phyloP scores from a whole-genome alignment of 2,329 filamentous ascomycete species.

The Polytolypa hystricis region DNA sequence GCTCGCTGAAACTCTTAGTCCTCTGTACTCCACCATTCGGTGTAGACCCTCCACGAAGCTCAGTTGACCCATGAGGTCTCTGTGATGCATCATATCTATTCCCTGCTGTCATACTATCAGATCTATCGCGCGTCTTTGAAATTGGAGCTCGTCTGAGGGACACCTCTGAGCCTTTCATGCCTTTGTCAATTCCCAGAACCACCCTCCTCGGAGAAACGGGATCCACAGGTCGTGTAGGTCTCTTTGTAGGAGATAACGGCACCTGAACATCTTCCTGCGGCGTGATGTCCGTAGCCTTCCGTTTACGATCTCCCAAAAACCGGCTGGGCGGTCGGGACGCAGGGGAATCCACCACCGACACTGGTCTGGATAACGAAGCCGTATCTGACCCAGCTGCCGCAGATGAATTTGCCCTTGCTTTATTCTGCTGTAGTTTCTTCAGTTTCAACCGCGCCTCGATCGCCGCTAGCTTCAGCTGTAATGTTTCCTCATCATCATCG shows the following conservation, averaged over 20 bases:
- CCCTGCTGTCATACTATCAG: slow-evolving; percentile 20
- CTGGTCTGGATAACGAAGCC: slow-evolving; percentile 13
- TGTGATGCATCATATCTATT: slow-evolving; percentile 18
- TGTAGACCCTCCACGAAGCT: background rate
- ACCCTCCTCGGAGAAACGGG: slow-evolving; percentile 69
- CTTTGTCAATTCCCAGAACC: slow-evolving; percentile 80
- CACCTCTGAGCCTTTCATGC: slow-evolving; percentile 65
- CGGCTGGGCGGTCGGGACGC: slow-evolving; percentile 15
- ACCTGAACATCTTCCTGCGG: slow-evolving; percentile 50
- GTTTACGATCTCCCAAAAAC: slow-evolving; percentile 12
- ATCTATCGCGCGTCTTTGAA: slow-evolving; percentile 19
- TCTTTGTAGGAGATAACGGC: slow-evolving; percentile 58
- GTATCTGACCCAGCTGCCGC: slow-evolving; percentile 16
- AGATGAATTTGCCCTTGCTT: slow-evolving; percentile 30
- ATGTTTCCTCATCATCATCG: slow-evolving; percentile 74
- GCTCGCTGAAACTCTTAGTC: slow-evolving; percentile 66
- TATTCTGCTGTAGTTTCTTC: slow-evolving; percentile 67
- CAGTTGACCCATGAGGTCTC: slow-evolving; percentile 11
- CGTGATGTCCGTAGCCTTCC: slow-evolving; percentile 10
- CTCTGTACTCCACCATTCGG: slow-evolving; percentile 18
- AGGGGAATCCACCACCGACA: slow-evolving; percentile 16
- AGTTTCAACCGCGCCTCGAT: slow-evolving; percentile 81
- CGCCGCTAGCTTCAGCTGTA: slow-evolving; percentile 74
- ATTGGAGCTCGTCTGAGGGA: slow-evolving; percentile 61
- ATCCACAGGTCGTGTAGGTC: slow-evolving; percentile 35